Percentiles rank a stretch among this genome's conserved stretches.
Conservation (phyloP, 331 rosid species). For the Malus hybrid region DNA sequence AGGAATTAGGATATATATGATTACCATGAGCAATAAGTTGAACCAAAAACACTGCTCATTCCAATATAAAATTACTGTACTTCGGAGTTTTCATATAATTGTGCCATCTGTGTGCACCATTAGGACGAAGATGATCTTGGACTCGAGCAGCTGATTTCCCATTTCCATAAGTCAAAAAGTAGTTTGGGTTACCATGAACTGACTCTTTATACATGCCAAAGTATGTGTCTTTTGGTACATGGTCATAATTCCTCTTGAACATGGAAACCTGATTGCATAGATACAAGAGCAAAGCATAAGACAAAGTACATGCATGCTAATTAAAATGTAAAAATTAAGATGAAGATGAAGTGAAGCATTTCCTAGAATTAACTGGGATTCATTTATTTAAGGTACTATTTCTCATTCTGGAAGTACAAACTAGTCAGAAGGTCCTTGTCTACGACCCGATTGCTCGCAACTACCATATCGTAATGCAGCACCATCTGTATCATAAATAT, state of each 20-base stretch:
- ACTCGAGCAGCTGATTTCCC: constrained; percentile 95
- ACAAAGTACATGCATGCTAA: not conserved
- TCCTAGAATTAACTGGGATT: not conserved
- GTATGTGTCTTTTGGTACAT: constrained; percentile 91
- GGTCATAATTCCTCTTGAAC: constrained; percentile 95
- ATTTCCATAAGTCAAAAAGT: constrained; percentile 94
- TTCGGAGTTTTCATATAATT: constrained; percentile 95
- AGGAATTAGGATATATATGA: constrained; percentile 16
- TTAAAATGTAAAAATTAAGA: not conserved
- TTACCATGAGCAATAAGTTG: constrained; percentile 15
- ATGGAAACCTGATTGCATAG: constrained; percentile 56
- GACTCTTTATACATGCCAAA: constrained; percentile 93
- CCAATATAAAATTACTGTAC: constrained; percentile 28
- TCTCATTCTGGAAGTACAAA: not conserved
- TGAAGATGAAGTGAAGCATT: not conserved
- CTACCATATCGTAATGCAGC: not conserved
- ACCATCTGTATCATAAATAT: not conserved
- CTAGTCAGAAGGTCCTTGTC: not conserved
- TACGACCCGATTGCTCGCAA: not conserved
- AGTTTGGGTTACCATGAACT: constrained; percentile 90
- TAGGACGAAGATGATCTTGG: constrained; percentile 94
- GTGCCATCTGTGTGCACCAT: constrained; percentile 27
- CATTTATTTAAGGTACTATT: not conserved
- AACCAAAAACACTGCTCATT: not conserved
- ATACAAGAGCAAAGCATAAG: constrained; percentile 4